These are phyloP conservation scores for Sanguinoderma infundibulare DNA, from an alignment of 1,284 basidiomycete species.

Conservation along the genomic window DNA sequence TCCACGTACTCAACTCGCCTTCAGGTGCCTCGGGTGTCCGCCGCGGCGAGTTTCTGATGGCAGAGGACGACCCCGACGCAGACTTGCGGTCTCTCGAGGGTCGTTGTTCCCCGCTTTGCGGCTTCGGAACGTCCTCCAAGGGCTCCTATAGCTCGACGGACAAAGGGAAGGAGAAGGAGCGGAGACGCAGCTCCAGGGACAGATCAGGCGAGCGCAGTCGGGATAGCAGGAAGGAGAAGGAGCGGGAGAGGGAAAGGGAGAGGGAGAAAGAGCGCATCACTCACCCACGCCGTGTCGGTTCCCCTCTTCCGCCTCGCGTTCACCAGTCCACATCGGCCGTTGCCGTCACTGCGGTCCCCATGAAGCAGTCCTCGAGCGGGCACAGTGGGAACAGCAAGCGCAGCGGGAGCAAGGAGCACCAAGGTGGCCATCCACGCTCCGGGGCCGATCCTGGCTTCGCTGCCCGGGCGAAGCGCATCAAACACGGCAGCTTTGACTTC, in stretches of 20 bases:
- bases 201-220: conserved; percentile 16
- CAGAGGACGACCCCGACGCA: conserved; percentile 25
- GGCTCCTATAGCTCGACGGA: conserved; percentile 22
- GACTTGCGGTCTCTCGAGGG: conserved; percentile 30
- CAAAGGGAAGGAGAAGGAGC: conserved; percentile 34
- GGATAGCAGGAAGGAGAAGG: conserved; percentile 23
- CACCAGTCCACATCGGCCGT: conserved; percentile 27
- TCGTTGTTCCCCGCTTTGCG: conserved; percentile 37
- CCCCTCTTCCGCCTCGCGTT: conserved; percentile 28
- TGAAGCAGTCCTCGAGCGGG: conserved; percentile 35
- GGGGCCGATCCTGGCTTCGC: conserved; percentile 19
- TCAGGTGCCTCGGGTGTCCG: conserved; percentile 21
- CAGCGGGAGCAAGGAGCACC: conserved; percentile 31
- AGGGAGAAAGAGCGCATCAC: conserved; percentile 34
- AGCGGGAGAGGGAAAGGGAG: conserved; percentile 24
- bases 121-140: conserved; percentile 29
- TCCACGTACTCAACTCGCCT: conserved; percentile 30
- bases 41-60: conserved; percentile 22
- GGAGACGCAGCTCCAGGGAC: conserved; percentile 19
- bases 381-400: conserved; percentile 31
- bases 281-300: conserved; percentile 35
- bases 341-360: conserved; percentile 24
- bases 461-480: conserved; percentile 41
- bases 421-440: conserved; percentile 16
- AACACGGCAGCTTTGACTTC: conserved; percentile 76